A percentile compares a stretch with the other conserved stretches of the same genome.
These are phyloP conservation scores for Porogramme epimiltina DNA, from an alignment of 1,284 basidiomycete species.

Conservation along the genomic window DNA sequence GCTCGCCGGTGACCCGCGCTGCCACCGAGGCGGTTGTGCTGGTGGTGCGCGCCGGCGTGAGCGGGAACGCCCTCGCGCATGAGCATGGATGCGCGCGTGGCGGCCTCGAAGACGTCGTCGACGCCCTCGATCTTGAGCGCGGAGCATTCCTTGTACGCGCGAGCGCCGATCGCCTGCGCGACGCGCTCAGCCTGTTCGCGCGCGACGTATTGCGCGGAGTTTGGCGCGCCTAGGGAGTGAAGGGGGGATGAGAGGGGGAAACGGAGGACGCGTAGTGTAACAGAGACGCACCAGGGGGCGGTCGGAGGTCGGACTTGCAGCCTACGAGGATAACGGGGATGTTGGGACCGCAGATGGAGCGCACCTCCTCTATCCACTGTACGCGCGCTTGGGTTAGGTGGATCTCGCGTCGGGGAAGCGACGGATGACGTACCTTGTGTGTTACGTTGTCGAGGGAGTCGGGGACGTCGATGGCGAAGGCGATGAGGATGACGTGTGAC, in stretches of 20 bases:
- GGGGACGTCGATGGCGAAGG: constrained; percentile 94
- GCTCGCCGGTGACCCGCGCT: constrained; percentile 46
- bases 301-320: constrained; percentile 85
- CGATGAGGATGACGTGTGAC: constrained; percentile 98
- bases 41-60: constrained; percentile 32
- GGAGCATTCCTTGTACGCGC: constrained; percentile 92
- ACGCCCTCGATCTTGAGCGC: constrained; percentile 92
- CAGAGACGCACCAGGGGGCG: constrained; percentile 21
- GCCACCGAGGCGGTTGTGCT: constrained; percentile 18
- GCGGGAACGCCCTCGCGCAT: constrained; percentile 81
- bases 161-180: constrained; percentile 81
- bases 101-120: constrained; percentile 94
- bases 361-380: constrained; percentile 97
- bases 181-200: constrained; percentile 78
- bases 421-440: constrained; percentile 65
- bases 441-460: constrained; percentile 96
- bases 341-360: constrained; percentile 84
- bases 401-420: not conserved
- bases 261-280: not conserved
- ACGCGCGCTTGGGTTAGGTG: not conserved
- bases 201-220: constrained; percentile 54
- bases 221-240: constrained; percentile 15
- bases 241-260: no score
- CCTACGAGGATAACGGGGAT: constrained; percentile 86
- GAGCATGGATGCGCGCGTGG: constrained; percentile 91